Evolutionary conservation across 176 grass and related monocot species (phyloP), one percentile per base, ranked within the genome.

Genomic region (Hordeum vulgare): DNA sequence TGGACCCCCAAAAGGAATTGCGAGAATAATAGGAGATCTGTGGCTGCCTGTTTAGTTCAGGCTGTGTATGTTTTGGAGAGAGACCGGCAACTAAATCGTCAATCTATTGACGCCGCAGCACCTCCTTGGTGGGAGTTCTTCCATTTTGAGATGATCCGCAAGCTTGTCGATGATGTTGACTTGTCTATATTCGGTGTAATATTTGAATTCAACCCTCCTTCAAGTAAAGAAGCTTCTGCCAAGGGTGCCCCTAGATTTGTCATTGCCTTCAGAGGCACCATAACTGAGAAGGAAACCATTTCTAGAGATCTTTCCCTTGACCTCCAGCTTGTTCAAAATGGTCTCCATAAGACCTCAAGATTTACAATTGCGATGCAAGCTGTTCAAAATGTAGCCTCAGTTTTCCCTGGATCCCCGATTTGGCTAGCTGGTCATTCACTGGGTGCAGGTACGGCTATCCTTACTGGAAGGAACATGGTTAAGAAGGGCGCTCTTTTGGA

Each of bases 341-440:
- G 91, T 64, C 91, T 99, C 29, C 93, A 99, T 82, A 85, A 39
- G 57, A 90, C 96, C 13, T 89, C 93, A 66, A 90, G 96, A 66
- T 99, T 92, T 81, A 58, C 80, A 11, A 99, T 96, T 21, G 93
- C 96, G 54, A 96, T 99, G 93, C 96, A 92, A 94, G 93, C 96
- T 74, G 87, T 95, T 76, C 86, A 76, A 82, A 99, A 96, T 8
- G 41, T 96, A 8, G 82, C 85, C 40, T 94, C 85, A 3, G 80
- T 86, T 85, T 95, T 90, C 27, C 77, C 82, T 17, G 80, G 86
- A 76, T 92, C 89, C 14, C 82, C 24, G 11, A 81, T 99, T 79
- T 99, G 91, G 96, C 49, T 96, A 74, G 80, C 87, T 11, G 96
- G 93, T 60, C 96, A 99, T 71, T 99, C 96, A 79, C 34, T 92